Conservation (phyloP, 2,329 filamentous ascomycete genomes). For the Epichloe baconii region DNA sequence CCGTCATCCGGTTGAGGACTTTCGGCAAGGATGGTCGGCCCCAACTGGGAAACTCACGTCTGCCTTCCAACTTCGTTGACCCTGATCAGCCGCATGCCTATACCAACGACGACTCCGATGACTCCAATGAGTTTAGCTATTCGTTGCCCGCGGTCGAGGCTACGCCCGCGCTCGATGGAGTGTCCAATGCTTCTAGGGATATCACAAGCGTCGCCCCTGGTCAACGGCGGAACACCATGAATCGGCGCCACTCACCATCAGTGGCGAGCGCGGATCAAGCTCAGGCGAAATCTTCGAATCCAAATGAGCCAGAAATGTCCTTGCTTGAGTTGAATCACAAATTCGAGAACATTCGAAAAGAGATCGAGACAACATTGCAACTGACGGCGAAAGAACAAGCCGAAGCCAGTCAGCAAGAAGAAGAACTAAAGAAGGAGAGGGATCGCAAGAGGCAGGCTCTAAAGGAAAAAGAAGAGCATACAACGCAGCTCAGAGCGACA, state of each 20-base stretch:
- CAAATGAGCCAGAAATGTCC: slow-evolving; percentile 48
- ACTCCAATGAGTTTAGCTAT: slow-evolving; percentile 31
- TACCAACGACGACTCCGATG: slow-evolving; percentile 30
- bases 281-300: slow-evolving; percentile 28
- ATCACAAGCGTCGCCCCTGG: slow-evolving; percentile 30
- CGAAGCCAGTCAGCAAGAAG: slow-evolving; percentile 52
- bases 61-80: slow-evolving; percentile 42
- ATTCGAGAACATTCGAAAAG: slow-evolving; percentile 66
- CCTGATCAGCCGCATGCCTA: slow-evolving; percentile 33
- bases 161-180: slow-evolving; percentile 46
- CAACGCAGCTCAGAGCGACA: slow-evolving; percentile 69
- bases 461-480: slow-evolving; percentile 85
- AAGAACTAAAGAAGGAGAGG: slow-evolving; percentile 61
- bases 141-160: slow-evolving; percentile 48
- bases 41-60: slow-evolving; percentile 40
- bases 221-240: slow-evolving; percentile 43
- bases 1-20: slow-evolving; percentile 73
- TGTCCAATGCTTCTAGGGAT: slow-evolving; percentile 52
- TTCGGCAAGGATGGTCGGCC: slow-evolving; percentile 51
- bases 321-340: slow-evolving; percentile 69
- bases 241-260: slow-evolving; percentile 63
- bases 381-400: slow-evolving; percentile 60
- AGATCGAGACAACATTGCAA: slow-evolving; percentile 66
- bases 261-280: slow-evolving; percentile 42
- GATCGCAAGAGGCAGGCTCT: slow-evolving; percentile 65